phyloP scores from a whole-genome alignment of 2,329 filamentous ascomycete species.

The Didymella lethalis region DNA sequence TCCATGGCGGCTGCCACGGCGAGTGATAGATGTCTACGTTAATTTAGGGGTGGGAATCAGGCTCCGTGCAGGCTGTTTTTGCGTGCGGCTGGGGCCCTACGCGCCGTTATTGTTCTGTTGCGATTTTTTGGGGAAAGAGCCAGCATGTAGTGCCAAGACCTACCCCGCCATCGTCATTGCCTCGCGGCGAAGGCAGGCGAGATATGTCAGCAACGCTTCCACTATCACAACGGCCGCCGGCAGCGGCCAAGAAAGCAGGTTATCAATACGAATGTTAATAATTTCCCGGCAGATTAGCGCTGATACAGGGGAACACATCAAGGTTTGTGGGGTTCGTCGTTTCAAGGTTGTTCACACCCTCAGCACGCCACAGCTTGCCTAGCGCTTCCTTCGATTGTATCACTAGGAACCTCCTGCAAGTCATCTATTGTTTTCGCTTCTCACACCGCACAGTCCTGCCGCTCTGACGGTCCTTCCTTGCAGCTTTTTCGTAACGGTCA shows the following conservation, averaged over 20 bases:
- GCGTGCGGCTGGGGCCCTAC: not conserved
- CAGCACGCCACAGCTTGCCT: slow-evolving; percentile 21
- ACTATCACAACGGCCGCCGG: slow-evolving; percentile 18
- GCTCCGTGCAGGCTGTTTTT: slow-evolving; percentile 14
- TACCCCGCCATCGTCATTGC: slow-evolving; percentile 17
- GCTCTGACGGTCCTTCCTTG: slow-evolving; percentile 10
- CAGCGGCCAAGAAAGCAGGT: slow-evolving; percentile 15
- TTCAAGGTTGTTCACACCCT: slow-evolving; percentile 13
- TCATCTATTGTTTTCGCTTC: slow-evolving; percentile 23
- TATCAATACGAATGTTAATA: slow-evolving; percentile 29
- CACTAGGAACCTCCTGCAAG: slow-evolving; percentile 22
- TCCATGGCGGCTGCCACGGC: slow-evolving; percentile 46
- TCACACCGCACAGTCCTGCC: slow-evolving; percentile 12
- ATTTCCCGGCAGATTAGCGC: slow-evolving; percentile 37
- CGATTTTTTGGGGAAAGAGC: slow-evolving; percentile 11
- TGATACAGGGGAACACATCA: slow-evolving; percentile 21
- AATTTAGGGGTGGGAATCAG: not conserved
- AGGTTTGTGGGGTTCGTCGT: slow-evolving; percentile 32
- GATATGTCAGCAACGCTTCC: slow-evolving; percentile 7
- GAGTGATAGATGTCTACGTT: too few species aligned
- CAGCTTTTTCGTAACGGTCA: slow-evolving; percentile 4
- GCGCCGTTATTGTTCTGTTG: not conserved
- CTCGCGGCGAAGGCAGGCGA: slow-evolving; percentile 15
- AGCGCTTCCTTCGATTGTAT: slow-evolving; percentile 19
- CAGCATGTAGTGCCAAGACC: slow-evolving; percentile 16